Conservation (phyloP, 2,329 filamentous ascomycete genomes). For the Trichoderma afroharzianum region DNA sequence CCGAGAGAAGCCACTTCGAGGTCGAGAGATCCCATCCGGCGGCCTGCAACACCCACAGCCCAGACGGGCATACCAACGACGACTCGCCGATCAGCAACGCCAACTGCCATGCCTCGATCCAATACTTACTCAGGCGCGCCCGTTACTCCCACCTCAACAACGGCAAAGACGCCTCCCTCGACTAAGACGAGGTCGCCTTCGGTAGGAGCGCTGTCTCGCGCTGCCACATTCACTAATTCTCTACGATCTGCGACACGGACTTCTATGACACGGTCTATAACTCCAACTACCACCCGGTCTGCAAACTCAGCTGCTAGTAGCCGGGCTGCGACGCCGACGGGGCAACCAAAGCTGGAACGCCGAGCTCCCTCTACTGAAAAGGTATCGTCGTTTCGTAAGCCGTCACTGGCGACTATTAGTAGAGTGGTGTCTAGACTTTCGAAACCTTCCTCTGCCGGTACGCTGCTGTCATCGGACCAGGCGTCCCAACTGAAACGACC, state of each 20-base stretch:
- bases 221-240: background rate
- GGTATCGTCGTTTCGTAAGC: slow-evolving; percentile 11
- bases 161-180: background rate
- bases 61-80: background rate
- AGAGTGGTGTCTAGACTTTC: background rate
- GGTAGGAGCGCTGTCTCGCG: background rate
- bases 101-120: slow-evolving; percentile 1
- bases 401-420: slow-evolving; percentile 16
- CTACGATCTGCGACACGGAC: background rate
- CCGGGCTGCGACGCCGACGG: slow-evolving; percentile 6
- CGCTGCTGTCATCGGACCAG: slow-evolving; percentile 18
- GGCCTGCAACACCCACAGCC: slow-evolving; percentile 12
- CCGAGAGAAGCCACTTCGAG: slow-evolving; percentile 27
- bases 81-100: background rate
- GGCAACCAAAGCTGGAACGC: slow-evolving; percentile 8
- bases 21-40: slow-evolving; percentile 15
- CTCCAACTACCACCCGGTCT: background rate
- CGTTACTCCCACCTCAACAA: background rate
- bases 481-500: slow-evolving; percentile 42
- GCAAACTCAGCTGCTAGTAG: slow-evolving; percentile 1
- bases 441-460: slow-evolving; percentile 6
- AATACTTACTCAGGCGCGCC: background rate
- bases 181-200: background rate
- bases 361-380: slow-evolving; percentile 20
- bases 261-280: background rate